phyloP scores from a whole-genome alignment of 2,329 filamentous ascomycete species.

The Nemania sp. region DNA sequence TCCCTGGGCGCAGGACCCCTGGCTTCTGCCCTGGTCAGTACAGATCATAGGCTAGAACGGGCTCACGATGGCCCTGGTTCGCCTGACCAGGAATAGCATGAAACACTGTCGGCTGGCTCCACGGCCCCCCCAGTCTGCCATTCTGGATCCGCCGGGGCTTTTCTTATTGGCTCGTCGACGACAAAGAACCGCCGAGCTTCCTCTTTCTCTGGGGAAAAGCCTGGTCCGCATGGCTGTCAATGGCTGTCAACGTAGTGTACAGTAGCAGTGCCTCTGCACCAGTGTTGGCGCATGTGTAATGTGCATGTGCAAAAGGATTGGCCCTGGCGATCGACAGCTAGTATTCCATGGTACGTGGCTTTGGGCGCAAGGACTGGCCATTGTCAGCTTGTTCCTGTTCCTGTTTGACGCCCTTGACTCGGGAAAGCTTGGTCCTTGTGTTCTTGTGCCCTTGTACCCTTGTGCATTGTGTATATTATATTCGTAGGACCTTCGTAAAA shows the following conservation, averaged over 20 bases:
- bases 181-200: slow-evolving; percentile 26
- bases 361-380: slow-evolving; percentile 8
- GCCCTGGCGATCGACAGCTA: slow-evolving; percentile 4
- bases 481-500: background rate
- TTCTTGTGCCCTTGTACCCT: slow-evolving; percentile 2
- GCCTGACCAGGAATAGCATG: slow-evolving; percentile 24
- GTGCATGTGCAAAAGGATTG: slow-evolving; percentile 7
- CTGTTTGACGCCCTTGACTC: too few species aligned
- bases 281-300: background rate
- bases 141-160: background rate
- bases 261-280: background rate
- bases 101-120: slow-evolving; percentile 17
- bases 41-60: too few species aligned
- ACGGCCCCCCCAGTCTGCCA: background rate
- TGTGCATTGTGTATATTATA: background rate
- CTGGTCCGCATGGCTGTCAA: background rate
- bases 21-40: too few species aligned
- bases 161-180: slow-evolving; percentile 16
- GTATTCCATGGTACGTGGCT: background rate
- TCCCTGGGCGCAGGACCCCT: too few species aligned
- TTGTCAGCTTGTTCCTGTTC: slow-evolving; percentile 23
- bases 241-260: background rate
- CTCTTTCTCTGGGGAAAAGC: slow-evolving; percentile 12
- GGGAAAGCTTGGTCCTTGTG: too few species aligned
- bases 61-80: slow-evolving; percentile 11